Percentiles rank a stretch among this genome's conserved stretches.
Evolutionary conservation across 495 filamentous ascomycete species (phyloP).

Genomic region (Darksidea phi): DNA sequence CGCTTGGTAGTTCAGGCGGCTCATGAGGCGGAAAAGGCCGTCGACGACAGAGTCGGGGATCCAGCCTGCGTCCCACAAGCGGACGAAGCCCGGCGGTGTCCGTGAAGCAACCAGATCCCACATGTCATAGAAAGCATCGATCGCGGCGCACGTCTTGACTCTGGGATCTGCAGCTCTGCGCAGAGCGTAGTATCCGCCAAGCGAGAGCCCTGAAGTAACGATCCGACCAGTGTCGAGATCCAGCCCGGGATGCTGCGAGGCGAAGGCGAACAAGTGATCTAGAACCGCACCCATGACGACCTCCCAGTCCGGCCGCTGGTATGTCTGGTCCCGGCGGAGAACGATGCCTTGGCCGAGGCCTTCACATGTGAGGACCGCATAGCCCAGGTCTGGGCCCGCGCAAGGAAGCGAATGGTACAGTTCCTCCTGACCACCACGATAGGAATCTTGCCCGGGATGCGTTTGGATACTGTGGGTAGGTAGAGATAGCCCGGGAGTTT

Average conservation of each 20-base stretch:
- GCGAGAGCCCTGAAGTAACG: not conserved
- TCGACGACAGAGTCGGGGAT: not conserved
- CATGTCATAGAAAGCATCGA: not conserved
- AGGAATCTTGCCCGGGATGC: not conserved
- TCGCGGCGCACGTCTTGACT: not conserved
- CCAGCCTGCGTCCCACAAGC: not conserved
- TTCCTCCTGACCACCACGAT: not conserved
- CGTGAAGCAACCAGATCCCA: not conserved
- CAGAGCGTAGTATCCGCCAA: not conserved
- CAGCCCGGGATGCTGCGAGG: not conserved
- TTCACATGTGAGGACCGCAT: constrained; percentile 5
- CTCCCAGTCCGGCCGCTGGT: not conserved
- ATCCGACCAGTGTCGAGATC: not conserved
- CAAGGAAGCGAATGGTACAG: not conserved
- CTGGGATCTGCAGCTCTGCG: not conserved
- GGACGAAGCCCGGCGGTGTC: not conserved
- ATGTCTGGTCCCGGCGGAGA: not conserved
- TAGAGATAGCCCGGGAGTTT: constrained; percentile 2
- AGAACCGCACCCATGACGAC: not conserved
- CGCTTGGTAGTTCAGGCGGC: not conserved
- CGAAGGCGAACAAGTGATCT: not conserved
- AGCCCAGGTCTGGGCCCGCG: not conserved
- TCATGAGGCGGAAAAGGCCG: not conserved
- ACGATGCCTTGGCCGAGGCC: constrained; percentile 4
- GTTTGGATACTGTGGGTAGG: not conserved